Evolutionary conservation across 768 basidiomycete genomes (phyloP), one percentile per base, ranked within the genome.

Genomic region (Leccinellum albellum): DNA sequence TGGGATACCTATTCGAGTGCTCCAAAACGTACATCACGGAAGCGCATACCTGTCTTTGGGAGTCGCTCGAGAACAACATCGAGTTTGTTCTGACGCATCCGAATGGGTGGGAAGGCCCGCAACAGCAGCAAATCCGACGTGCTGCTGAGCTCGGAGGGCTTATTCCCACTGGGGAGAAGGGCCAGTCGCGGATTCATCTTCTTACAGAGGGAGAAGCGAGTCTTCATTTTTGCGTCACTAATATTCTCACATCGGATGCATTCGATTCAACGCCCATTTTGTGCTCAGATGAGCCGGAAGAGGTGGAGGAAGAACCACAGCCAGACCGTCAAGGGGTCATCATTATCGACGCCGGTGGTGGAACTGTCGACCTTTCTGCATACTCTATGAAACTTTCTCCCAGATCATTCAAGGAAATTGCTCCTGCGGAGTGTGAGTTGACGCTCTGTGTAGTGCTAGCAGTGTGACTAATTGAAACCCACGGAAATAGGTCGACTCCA

Each of bases 121-220:
- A 86, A 61, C 85, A 86, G 56, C 68, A 69, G 26, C 71, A 77
- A 56, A 81, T 86, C 73, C 78, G 85, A 4, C 60, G 63, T 40
- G 85, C 84, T 10, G 82, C 60, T 14, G 73, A 81, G 15, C 62
- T 65, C 17, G 84, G 81, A 2, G 80, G 80, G 6, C 73, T 87
- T 9, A 70, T 86, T 48, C 71, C 75, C 1, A 67, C 78, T 40
- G 75, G 65, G 52, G 60, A 64, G 2, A 65, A 65, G 6, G 78
- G 75, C 0, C 76, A 61, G 29, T 65, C 69, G 1, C 76, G 80
- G 0, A 64, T 85, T 2, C 77, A 76, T 3, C 81, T 86, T 53
- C 78, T 85, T 5, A 85, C 83, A 0, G 84, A 86, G 58, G 84
- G 84, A 1, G 84, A 85, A 65, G 84, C 84, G 0, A 83, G 60